These are phyloP conservation scores for Rhodomyrtus psidioides DNA, from an alignment of 441 rosid genomes.

Conservation along the genomic window DNA sequence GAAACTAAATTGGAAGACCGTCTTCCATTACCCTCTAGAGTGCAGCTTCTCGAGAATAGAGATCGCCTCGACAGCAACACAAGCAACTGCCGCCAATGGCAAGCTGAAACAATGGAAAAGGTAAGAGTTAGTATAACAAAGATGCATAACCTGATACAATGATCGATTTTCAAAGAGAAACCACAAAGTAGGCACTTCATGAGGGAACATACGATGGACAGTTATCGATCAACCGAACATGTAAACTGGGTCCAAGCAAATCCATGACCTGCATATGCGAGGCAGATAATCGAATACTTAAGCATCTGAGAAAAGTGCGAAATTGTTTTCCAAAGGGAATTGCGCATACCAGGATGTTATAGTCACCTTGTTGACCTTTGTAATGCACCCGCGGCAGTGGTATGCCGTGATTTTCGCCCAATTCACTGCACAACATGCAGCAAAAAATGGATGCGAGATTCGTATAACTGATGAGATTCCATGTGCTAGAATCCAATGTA, in stretches of 20 bases:
- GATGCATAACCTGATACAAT: neutral
- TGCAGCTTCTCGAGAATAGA: slow-evolving; percentile 13
- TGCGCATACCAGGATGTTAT: slow-evolving; percentile 4
- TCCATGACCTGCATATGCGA: slow-evolving; percentile 2
- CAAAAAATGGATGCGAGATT: neutral
- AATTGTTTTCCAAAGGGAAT: neutral
- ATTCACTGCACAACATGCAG: neutral
- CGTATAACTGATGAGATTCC: neutral
- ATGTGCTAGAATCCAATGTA: neutral
- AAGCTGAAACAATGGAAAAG: neutral
- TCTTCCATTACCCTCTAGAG: slow-evolving; percentile 1
- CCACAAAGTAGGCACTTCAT: neutral
- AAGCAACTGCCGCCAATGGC: slow-evolving; percentile 1
- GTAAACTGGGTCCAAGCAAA: slow-evolving; percentile 4
- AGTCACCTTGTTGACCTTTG: slow-evolving; percentile 5
- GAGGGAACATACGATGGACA: neutral
- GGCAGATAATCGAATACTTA: neutral
- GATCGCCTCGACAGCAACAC: slow-evolving; percentile 4
- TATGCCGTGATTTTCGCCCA: slow-evolving; percentile 6
- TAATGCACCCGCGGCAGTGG: slow-evolving; percentile 1
- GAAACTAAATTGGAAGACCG: neutral
- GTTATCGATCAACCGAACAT: neutral
- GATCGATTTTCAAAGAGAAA: neutral
- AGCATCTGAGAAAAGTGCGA: neutral
- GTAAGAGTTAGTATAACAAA: neutral